Percentiles rank a stretch among this genome's conserved stretches.
Conservation (phyloP, 1,139 yeast species). For the Magnusiomyces suaveolens region DNA sequence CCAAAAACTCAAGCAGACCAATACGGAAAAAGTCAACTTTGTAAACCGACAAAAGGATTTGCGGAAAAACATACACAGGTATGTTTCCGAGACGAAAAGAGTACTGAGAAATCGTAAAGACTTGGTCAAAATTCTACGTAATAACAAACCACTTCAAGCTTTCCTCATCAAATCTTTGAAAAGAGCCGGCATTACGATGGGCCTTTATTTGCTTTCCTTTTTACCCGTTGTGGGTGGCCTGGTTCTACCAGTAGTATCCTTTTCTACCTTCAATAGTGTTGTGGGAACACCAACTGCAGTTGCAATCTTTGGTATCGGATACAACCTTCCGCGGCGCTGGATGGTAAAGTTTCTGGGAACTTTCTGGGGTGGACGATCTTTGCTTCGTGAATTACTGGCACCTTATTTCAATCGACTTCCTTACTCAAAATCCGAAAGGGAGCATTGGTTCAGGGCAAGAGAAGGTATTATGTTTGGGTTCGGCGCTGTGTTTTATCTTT, state of each 20-base stretch:
- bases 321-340: constrained; percentile 33
- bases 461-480: constrained; percentile 53
- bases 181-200: constrained; percentile 24
- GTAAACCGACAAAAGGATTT: background rate
- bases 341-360: constrained; percentile 36
- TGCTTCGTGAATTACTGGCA: constrained; percentile 40
- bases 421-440: constrained; percentile 37
- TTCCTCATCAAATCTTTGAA: constrained; percentile 23
- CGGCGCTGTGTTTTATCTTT: constrained; percentile 41
- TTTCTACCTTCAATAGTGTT: constrained; percentile 38
- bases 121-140: constrained; percentile 2
- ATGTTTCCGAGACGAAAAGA: background rate
- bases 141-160: constrained; percentile 11
- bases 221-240: constrained; percentile 37
- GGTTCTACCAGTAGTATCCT: constrained; percentile 38
- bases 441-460: constrained; percentile 46
- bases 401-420: constrained; percentile 47
- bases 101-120: background rate
- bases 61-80: background rate
- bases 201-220: constrained; percentile 27
- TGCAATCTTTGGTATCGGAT: constrained; percentile 32
- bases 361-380: constrained; percentile 40
- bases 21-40: background rate
- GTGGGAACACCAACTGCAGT: constrained; percentile 42
- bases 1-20: no score